Conservation (phyloP, 257 asterid species). For the Lycium barbarum region DNA sequence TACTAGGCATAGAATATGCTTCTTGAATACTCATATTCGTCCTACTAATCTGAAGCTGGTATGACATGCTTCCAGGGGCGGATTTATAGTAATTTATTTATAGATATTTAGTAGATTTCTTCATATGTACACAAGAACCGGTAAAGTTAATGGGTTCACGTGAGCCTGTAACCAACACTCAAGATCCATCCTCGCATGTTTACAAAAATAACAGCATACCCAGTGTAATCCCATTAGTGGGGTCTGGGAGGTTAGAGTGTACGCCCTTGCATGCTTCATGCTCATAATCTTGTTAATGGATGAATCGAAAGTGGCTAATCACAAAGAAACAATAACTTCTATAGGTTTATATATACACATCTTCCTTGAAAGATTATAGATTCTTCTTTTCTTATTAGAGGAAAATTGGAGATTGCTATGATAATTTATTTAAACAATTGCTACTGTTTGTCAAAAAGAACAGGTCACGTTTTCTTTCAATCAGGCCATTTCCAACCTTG, state of each 20-base stretch:
- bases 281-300: not conserved
- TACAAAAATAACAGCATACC: not conserved
- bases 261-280: not conserved
- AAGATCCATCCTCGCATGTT: not conserved
- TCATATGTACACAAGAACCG: no score
- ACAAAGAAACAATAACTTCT: not conserved
- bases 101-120: no score
- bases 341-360: not conserved
- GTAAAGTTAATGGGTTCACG: not conserved
- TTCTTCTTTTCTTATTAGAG: not conserved
- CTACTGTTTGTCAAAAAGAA: not conserved
- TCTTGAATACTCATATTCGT: not conserved
- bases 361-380: not conserved
- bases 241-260: no score
- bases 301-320: not conserved
- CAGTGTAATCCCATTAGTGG: no score
- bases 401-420: not conserved
- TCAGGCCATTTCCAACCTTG: no score
- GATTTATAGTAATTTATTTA: not conserved
- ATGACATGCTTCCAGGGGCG: not conserved
- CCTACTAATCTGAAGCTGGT: not conserved
- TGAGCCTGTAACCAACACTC: not conserved
- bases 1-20: no score
- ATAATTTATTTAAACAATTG: not conserved
- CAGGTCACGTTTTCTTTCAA: not conserved